Evolutionary conservation across 2,329 filamentous ascomycete genomes (phyloP), one percentile per base, ranked within the genome.

Genomic region (Thyridium curvatum): DNA sequence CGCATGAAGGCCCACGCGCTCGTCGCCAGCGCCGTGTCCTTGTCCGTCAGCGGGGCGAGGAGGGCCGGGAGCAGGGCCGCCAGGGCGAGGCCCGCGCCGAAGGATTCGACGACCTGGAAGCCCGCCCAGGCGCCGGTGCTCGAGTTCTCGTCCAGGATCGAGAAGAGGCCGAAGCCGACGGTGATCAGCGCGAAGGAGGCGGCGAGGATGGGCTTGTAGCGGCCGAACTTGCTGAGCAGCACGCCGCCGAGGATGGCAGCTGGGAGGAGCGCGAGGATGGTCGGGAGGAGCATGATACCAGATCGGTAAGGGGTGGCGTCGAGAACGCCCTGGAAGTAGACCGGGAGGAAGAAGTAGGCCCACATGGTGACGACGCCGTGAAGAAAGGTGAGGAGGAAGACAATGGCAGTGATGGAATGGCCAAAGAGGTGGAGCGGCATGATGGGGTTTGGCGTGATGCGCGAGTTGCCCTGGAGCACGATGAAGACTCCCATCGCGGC

Each of bases 1-100:
- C 70, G 62, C 41, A 70, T 50, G 41, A 75, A 76, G 1, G 56
- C 50, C 56, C 62, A 71, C 32, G 64, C 62, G 2, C 53, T 59
- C 3, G 64, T 64, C 0, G 63, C 60, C 2, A 56, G 39, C 2
- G 63, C 60, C 0, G 53, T 51, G 37, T 71, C 62, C 2, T 43
- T 42, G 8, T 69, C 64, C 1, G 50, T 30, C 1, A 68, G 45
- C 0, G 53, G 45, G 1, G 66, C 69, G 46, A 66, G 61, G 13
- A 69, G 55, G 0, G 70, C 64, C 0, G 70, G 65, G 2, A 69
- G 59, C 6, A 66, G 52, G 1, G 59, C 54, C 2, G 62, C 53
- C 15, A 71, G 52, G 5, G 66, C 42, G 2, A 72, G 43, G 2
- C 72, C 72, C 3, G 56, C 44, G 0, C 71, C 71, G 8, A 61